phyloP scores from a whole-genome alignment of 2,329 filamentous ascomycete genomes.

The Arachnomyces sp. region DNA sequence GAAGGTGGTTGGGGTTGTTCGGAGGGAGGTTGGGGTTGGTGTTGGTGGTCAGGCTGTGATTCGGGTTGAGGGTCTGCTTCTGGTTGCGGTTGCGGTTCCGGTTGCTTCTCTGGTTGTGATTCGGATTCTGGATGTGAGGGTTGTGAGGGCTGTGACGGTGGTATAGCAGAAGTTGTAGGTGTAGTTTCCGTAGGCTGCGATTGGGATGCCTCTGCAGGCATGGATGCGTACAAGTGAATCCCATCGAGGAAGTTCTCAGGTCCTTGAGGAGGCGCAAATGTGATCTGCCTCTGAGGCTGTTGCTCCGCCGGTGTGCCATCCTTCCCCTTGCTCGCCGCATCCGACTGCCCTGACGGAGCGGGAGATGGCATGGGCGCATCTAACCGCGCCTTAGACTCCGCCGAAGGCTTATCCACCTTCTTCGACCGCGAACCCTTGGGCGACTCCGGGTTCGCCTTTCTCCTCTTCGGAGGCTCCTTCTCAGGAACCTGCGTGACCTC shows the following conservation, averaged over 20 bases:
- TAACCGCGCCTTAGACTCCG: slow-evolving; percentile 2
- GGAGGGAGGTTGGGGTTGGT: not conserved
- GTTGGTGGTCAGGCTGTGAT: not conserved
- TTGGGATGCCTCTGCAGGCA: slow-evolving; percentile 9
- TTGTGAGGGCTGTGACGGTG: slow-evolving; percentile 1
- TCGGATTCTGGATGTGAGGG: slow-evolving; percentile 1
- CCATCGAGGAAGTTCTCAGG: slow-evolving; percentile 15
- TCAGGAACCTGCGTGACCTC: slow-evolving; percentile 36
- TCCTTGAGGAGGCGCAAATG: slow-evolving; percentile 4
- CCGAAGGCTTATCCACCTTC: slow-evolving; percentile 11
- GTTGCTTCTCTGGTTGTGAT: not conserved
- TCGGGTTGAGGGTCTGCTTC: not conserved
- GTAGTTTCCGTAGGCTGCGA: slow-evolving; percentile 4
- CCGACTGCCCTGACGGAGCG: too few relatives aligned
- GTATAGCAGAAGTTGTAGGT: slow-evolving; percentile 6
- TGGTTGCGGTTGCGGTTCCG: slow-evolving; percentile 5
- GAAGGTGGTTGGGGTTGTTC: not conserved
- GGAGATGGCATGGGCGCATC: not conserved
- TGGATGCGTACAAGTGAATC: slow-evolving; percentile 18
- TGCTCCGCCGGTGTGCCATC: too few relatives aligned
- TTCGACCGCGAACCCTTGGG: slow-evolving; percentile 22
- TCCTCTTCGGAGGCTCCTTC: slow-evolving; percentile 42
- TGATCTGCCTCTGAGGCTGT: not conserved
- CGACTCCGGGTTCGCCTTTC: slow-evolving; percentile 20
- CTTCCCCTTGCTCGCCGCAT: too few relatives aligned